These are phyloP conservation scores for Cyclotella kingstonii DNA, from an alignment of 108 stramenopile genomes.

Conservation along the genomic window DNA sequence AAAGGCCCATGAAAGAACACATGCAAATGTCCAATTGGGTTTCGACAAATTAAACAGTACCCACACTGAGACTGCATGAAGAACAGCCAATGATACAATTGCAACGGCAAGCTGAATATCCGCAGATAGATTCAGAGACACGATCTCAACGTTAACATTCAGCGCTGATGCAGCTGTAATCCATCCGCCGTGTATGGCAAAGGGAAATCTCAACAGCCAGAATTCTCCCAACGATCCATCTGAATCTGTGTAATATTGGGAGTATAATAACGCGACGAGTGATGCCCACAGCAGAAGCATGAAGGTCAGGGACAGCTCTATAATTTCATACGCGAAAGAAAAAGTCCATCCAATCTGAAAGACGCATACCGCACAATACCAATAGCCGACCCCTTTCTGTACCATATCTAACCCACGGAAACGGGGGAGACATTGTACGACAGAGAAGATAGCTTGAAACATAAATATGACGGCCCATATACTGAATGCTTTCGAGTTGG, in stretches of 20 bases:
- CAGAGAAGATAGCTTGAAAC: slow-evolving; percentile 55
- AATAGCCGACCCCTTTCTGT: slow-evolving; percentile 51
- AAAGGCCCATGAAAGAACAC: slow-evolving; percentile 70
- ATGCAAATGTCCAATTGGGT: slow-evolving; percentile 58
- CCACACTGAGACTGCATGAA: slow-evolving; percentile 58
- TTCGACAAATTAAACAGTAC: slow-evolving; percentile 31
- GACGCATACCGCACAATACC: slow-evolving; percentile 54
- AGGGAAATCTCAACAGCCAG: slow-evolving; percentile 77
- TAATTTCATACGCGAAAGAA: slow-evolving; percentile 61
- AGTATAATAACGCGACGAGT: slow-evolving; percentile 32
- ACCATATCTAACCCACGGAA: slow-evolving; percentile 42
- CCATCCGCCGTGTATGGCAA: slow-evolving; percentile 81
- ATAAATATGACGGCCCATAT: slow-evolving; percentile 86
- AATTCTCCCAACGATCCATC: slow-evolving; percentile 34
- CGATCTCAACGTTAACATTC: slow-evolving; percentile 73
- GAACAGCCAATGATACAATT: slow-evolving; percentile 45
- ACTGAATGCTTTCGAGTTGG: slow-evolving; percentile 62
- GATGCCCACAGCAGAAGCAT: slow-evolving; percentile 64
- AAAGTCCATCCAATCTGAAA: slow-evolving; percentile 72
- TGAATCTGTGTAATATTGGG: slow-evolving; percentile 27
- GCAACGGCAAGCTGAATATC: slow-evolving; percentile 50
- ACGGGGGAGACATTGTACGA: slow-evolving; percentile 56
- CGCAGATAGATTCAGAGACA: slow-evolving; percentile 34
- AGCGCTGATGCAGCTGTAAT: slow-evolving; percentile 76
- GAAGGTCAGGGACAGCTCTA: slow-evolving; percentile 47